phyloP scores from a whole-genome alignment of 306 rosid genomes.

The Gastrolobium bilobum region DNA sequence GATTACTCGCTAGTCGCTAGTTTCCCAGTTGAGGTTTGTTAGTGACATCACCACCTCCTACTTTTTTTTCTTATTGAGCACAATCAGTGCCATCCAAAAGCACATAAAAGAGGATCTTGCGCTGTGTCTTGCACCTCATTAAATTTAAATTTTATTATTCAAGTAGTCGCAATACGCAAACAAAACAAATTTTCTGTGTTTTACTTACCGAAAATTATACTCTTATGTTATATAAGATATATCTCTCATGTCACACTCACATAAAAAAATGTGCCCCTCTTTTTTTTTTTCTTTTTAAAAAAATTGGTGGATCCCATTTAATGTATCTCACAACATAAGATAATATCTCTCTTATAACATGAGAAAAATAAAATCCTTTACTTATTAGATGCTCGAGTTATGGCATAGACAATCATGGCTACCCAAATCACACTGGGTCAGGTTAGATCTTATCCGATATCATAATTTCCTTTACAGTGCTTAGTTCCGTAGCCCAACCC shows the following conservation, averaged over 20 bases:
- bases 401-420: background rate
- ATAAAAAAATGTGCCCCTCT: too few species aligned
- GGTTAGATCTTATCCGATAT: background rate
- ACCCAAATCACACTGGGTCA: constrained; percentile 27
- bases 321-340: too few species aligned
- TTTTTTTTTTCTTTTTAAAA: too few species aligned
- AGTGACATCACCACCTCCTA: background rate
- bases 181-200: background rate
- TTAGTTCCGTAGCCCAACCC: constrained; percentile 34
- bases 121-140: constrained; percentile 6
- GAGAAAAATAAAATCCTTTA: too few species aligned
- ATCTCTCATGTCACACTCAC: too few species aligned
- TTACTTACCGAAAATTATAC: too few species aligned
- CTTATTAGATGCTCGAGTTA: background rate
- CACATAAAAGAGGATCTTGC: constrained; percentile 8
- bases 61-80: constrained; percentile 30
- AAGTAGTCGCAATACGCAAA: background rate
- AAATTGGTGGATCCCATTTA: too few species aligned
- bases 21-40: background rate
- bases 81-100: constrained; percentile 7
- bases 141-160: constrained; percentile 33
- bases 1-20: background rate
- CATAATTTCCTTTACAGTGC: constrained; percentile 16
- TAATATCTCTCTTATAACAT: too few species aligned
- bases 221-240: too few species aligned